A percentile compares a stretch with the other conserved stretches of the same genome.
Evolutionary conservation across 2,329 filamentous ascomycete genomes (phyloP).

Genomic region (Stagonosporopsis cucurbitacearum): DNA sequence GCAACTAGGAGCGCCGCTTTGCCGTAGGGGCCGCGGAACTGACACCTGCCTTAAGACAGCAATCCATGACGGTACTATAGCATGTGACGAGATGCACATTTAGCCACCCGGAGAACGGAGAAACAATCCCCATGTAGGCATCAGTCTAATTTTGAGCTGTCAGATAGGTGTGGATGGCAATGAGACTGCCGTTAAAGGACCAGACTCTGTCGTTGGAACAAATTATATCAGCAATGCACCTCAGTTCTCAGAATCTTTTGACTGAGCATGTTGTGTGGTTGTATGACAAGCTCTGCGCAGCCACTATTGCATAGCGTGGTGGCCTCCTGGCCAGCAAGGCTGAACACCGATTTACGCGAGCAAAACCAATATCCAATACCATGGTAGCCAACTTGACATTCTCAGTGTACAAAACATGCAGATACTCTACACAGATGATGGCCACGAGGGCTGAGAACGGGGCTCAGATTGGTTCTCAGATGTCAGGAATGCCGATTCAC

Average conservation of each 20-base stretch:
- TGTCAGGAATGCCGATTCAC: not conserved
- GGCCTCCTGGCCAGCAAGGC: not conserved
- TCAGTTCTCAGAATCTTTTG: not conserved
- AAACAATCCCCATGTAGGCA: slow-evolving; percentile 4
- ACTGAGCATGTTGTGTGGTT: not conserved
- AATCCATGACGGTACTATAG: slow-evolving; percentile 13
- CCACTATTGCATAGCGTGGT: not conserved
- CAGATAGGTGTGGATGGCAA: not conserved
- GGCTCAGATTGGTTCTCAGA: not conserved
- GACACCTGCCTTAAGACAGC: not conserved
- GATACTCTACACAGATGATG: not conserved
- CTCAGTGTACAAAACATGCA: not conserved
- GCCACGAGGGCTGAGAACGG: not conserved
- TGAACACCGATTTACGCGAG: not conserved
- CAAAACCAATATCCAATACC: not conserved
- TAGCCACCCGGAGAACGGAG: not conserved
- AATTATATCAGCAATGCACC: not conserved
- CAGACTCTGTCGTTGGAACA: not conserved
- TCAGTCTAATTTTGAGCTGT: not conserved
- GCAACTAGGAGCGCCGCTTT: slow-evolving; percentile 1
- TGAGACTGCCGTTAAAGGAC: not conserved
- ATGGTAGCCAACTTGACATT: not conserved
- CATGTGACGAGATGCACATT: not conserved
- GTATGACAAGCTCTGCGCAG: not conserved
- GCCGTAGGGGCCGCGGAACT: slow-evolving; percentile 2